Base-by-base conservation (phyloP, 805 yeast genomes). In the Lipomyces orientalis region DNA sequence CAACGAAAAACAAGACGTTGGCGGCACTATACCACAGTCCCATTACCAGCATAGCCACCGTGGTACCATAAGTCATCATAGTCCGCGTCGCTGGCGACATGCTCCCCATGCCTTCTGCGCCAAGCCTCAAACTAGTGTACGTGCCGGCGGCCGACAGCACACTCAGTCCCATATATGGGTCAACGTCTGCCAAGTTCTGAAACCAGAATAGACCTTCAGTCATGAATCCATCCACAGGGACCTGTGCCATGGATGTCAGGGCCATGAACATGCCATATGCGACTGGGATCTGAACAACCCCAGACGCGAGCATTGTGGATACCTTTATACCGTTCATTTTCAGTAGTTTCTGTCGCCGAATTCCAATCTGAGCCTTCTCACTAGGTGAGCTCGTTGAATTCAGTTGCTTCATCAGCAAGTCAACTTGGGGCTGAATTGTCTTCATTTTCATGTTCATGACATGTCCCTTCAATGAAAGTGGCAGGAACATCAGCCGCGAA, bases 201-300 rank as follows among this genome's bases (percentile, higher is more conserved):
- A 95, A 94, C 99, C 99, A 95, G 5, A 85, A 83, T 33, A 83
- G 77, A 74, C 99, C 99, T 77, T 90, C 91, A 57, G 82, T 81
- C 2, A 83, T 73, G 71, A 95, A 86, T 0, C 98, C 98, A 64
- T 88, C 91, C 1, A 94, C 96, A 1, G 97, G 97, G 69, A 84
- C 83, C 61, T 83, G 84, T 19, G 94, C 87, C 97, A 95, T 92
- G 73, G 87, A 87, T 78, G 97, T 86, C 54, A 93, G 81, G 62
- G 92, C 97, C 69, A 90, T 86, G 82, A 94, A 95, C 73, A 94
- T 88, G 3, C 98, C 97, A 73, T 93, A 83, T 57, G 97, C 97
- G 69, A 91, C 79, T 1, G 97, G 97, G 65, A 93, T 81, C 77
- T 92, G 95, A 51, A 61, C 71, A 9, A 90, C 74, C 74, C 90